Base-by-base conservation (phyloP, 768 basidiomycete species). In the Pleurotus salmoneostramineus region DNA sequence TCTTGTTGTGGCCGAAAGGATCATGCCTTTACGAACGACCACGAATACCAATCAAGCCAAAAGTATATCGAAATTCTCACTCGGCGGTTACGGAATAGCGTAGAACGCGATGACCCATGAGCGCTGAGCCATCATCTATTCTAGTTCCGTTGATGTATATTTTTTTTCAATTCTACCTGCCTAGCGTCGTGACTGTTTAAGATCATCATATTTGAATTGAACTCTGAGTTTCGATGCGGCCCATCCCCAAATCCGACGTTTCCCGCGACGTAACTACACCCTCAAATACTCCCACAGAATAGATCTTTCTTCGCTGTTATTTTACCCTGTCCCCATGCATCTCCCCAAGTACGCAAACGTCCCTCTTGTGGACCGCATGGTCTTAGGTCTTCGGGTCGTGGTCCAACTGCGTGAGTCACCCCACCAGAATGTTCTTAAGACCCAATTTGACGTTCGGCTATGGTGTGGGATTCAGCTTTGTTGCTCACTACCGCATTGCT, bases 1-100 rank as follows among this genome's bases (percentile, higher is more conserved):
- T 8, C 37, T 40, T 10, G n/a, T 2, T n/a, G 8, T 3, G 10
- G 8, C 10, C 54, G 63, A 55, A 51, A 60, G 62, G 58, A 82
- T 83, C 69, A 72, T 56, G 63, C 68, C 14, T 79, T 80, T 48
- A 72, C 77, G 12, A 65, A 77, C 36, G 82, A 77, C 5, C 67
- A 70, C 61, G 86, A 82, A 48, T 86, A 78, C 81, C 80, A 82
- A 50, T 79, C 83, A 17, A 85, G 83, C 63, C 83, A 84, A 55
- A 82, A 79, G 35, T 95, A 90, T 65, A 74, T 94, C 47, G 83
- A 89, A 62, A 85, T 91, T 56, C 89, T 95, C 84, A 79, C 81
- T 36, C 75, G 90, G 48, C 72, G 90, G 65, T 68, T 93, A 66
- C 77, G 81, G 61, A 89, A 91, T 60, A 81, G 77, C 61, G 75